Base-by-base conservation (phyloP, 2,329 filamentous ascomycete species). In the Scorias spongiosa region DNA sequence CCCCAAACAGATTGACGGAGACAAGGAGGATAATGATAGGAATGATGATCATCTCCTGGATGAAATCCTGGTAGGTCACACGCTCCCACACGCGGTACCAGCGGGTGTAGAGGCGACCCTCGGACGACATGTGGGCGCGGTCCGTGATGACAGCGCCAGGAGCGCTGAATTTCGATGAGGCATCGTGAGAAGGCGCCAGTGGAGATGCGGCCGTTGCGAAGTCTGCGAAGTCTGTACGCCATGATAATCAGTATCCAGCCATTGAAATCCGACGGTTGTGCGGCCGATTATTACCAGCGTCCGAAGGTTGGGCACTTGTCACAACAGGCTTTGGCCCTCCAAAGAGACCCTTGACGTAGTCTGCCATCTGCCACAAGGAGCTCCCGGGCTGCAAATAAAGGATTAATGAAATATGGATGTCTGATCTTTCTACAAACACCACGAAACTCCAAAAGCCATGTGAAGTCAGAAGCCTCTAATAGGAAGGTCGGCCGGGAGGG, bases 61-160 rank as follows among this genome's bases (percentile, higher is more conserved):
- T 79, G 73, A 98, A 98, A 63, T 98, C 91, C 57, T 72, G 74
- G 47, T 81, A 68, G 20, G 79, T 79, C 57, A 88, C 80, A 58
- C 91, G 86, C 74, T 96, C 88, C 74, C 93, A 91, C 48, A 96
- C 71, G 45, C 87, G 86, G 69, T 96, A 98, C 91, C 91, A 98
- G 70, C 85, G 86, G 42, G 87, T 94, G 64, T 82, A 95, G 11
- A 84, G 83, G 20, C 46, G 71, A 62, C 45, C 70, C 64, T 69
- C 64, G 40, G 64, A 63, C 41, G 63, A 56, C 30, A 55, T 51
- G 29, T 48, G 40, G 44, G 68, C 62, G 42, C 66, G 66, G 58
- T 70, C 42, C 12, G 55, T 48, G 12, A 61, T 44, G 11, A 54
- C 48, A 39, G 66, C 62, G 42, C 67, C 59, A 48, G 70, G 60